Conservation (phyloP, 495 filamentous ascomycete genomes). For the Penicillium lividum region DNA sequence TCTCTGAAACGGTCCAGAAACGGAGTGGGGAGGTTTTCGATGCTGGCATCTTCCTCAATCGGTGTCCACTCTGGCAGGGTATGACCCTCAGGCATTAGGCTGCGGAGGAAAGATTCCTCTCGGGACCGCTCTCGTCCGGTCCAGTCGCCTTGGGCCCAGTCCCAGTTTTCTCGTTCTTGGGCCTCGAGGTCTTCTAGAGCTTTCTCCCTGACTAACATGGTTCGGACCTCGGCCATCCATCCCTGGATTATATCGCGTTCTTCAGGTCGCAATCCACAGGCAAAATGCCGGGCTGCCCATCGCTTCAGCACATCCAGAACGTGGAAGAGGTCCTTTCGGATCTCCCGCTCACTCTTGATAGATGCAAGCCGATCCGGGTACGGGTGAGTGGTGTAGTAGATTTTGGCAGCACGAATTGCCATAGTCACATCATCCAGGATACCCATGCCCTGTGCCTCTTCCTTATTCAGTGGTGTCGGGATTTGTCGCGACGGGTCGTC, state of each 20-base stretch:
- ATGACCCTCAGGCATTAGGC: slow-evolving; percentile 50
- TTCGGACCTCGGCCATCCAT: slow-evolving; percentile 77
- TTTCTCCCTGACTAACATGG: slow-evolving; percentile 72
- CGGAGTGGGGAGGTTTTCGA: slow-evolving; percentile 61
- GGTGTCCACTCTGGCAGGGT: slow-evolving; percentile 72
- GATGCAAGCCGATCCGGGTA: slow-evolving; percentile 76
- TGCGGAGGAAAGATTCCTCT: slow-evolving; percentile 78
- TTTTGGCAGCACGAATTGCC: slow-evolving; percentile 89
- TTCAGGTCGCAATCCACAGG: slow-evolving; percentile 72
- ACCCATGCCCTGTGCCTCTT: slow-evolving; percentile 88
- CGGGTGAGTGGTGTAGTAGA: slow-evolving; percentile 90
- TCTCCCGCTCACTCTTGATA: slow-evolving; percentile 79
- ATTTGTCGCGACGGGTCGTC: slow-evolving; percentile 35
- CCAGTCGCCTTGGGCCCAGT: slow-evolving; percentile 81
- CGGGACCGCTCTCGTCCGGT: slow-evolving; percentile 71
- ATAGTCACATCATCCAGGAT: slow-evolving; percentile 89
- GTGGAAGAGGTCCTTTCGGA: slow-evolving; percentile 77
- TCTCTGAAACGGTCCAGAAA: slow-evolving; percentile 75
- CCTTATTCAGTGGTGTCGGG: slow-evolving; percentile 59
- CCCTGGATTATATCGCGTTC: slow-evolving; percentile 69
- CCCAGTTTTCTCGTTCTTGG: slow-evolving; percentile 70
- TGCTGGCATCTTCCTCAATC: slow-evolving; percentile 42
- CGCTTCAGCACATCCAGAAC: slow-evolving; percentile 88
- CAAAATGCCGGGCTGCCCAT: slow-evolving; percentile 85
- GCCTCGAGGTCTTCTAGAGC: slow-evolving; percentile 72